Evolutionary conservation across 371 early-diverging fungal genomes (phyloP).

Genomic region (Mortierella sp.): DNA sequence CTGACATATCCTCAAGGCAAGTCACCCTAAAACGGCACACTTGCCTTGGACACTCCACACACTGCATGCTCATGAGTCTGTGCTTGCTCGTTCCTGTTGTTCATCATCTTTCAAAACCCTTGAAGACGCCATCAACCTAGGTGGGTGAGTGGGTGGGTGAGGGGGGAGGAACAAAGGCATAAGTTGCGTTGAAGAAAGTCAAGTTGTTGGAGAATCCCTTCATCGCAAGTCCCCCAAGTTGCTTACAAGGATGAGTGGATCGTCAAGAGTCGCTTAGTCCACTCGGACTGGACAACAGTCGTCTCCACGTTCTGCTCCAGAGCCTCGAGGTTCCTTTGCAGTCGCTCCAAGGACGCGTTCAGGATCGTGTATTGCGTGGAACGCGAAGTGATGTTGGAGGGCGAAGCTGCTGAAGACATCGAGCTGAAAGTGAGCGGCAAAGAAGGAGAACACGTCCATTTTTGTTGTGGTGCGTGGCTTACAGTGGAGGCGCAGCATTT

Average conservation of each 20-base stretch:
- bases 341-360: conserved; percentile 44
- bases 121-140: conserved; percentile 33
- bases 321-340: conserved; percentile 37
- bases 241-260: conserved; percentile 48
- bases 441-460: background rate
- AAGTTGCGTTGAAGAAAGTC: background rate
- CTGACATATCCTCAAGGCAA: no score
- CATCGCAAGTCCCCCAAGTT: no score
- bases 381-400: conserved; percentile 23
- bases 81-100: conserved; percentile 13
- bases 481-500: no score
- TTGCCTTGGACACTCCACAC: no score
- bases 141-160: no score
- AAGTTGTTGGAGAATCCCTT: background rate
- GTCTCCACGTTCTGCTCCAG: conserved; percentile 42
- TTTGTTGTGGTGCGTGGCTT: background rate
- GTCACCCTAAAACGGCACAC: no score
- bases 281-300: conserved; percentile 41
- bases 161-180: background rate
- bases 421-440: background rate
- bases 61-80: no score
- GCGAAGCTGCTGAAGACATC: conserved; percentile 15
- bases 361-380: conserved; percentile 46
- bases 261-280: conserved; percentile 35
- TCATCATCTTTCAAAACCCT: conserved; percentile 20